Conservation (phyloP, 73 alveolate genomes). For the Tetrahymena elliotti region DNA sequence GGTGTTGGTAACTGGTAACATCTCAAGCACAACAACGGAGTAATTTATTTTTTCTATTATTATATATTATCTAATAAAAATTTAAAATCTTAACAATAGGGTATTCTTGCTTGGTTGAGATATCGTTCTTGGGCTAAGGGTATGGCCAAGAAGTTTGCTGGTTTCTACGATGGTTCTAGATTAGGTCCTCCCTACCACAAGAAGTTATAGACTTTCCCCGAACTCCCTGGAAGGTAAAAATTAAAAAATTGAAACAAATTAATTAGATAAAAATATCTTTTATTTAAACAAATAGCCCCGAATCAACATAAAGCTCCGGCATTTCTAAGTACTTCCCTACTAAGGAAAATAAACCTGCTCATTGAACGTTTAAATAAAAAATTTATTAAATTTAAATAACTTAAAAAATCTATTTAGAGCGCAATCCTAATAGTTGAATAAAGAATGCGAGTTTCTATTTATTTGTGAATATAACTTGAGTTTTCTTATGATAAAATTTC, state of each 20-base stretch:
- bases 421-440: background rate
- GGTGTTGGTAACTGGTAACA: slow-evolving; percentile 30
- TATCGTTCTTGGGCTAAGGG: slow-evolving; percentile 30
- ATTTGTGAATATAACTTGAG: background rate
- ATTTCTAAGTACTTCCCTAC: background rate
- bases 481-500: background rate
- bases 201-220: slow-evolving; percentile 2
- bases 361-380: background rate
- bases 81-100: background rate
- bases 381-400: background rate
- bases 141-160: slow-evolving; percentile 16
- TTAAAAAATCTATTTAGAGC: background rate
- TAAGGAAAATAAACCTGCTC: background rate
- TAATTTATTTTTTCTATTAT: background rate
- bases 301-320: background rate
- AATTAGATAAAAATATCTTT: background rate
- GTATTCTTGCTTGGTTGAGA: background rate
- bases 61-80: background rate
- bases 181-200: slow-evolving; percentile 44
- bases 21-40: slow-evolving; percentile 30
- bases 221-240: background rate
- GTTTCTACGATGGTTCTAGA: slow-evolving; percentile 4
- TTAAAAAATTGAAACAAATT: background rate
- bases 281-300: background rate
- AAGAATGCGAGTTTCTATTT: background rate